Base-by-base conservation (phyloP, 352 stramenopile species). In the Blastocystis sp. region DNA sequence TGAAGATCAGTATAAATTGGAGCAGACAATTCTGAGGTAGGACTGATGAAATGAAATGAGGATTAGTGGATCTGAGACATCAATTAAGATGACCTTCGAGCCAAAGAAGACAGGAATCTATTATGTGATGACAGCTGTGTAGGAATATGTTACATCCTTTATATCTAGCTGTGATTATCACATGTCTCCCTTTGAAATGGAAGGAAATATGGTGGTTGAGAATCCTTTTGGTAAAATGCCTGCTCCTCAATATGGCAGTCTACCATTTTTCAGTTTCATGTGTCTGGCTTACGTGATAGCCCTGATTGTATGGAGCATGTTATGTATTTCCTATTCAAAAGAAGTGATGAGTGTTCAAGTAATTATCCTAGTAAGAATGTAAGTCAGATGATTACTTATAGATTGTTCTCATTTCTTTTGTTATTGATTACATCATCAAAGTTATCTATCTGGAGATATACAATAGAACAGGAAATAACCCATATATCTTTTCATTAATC, bases 291-390 rank as follows among this genome's bases (percentile, higher is more conserved):
- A 87, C 35, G n/a, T 78, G 1, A 24, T 87, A 7, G 21, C 43
- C 4, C 21, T 78, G 59, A 21, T 87, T 1, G 32, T 78, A 1
- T 87, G 77, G 77, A 51, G 42, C 42, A 78, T 87, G 59, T 24
- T 61, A 7, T 87, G 77, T 39, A 75, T 65, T 54, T 27, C 24
- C n/a, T 87, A 75, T 61, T 39, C 37, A 11, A 74, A 87, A 24
- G 77, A 87, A 29, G 67, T 87, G 51, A 87, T 87, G 77, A 66
- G 39, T 27, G 77, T 87, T 27, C 77, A 87, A 54, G 27, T 78
- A 12, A 87, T 78, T 46, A 87, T 87, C 49, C 35, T 87, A 11
- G 52, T 78, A 3, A 42, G 59, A 4, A 21, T 42, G 0, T 9
- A 11, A 19, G 12, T 69, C 19, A n/a, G 1, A 19, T 69, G 14